Percentiles rank a stretch among this genome's conserved stretches.
phyloP scores from a whole-genome alignment of 2,329 filamentous ascomycete species.

The Phialophora expanda region DNA sequence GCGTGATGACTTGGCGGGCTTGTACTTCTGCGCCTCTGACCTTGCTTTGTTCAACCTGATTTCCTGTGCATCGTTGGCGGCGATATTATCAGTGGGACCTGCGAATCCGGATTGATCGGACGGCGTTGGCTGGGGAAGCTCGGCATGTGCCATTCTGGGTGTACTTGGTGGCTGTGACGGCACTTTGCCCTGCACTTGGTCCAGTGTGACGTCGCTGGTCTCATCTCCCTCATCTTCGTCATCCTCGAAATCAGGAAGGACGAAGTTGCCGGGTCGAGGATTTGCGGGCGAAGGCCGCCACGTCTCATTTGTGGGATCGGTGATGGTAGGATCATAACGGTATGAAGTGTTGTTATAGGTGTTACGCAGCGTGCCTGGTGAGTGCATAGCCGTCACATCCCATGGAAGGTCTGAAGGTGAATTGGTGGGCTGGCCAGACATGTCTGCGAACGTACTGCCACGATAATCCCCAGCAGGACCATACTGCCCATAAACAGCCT shows the following conservation, averaged over 20 bases:
- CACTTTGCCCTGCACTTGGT: constrained; percentile 99
- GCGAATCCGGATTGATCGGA: constrained; percentile 19
- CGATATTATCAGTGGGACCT: constrained; percentile 24
- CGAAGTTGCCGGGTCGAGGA: constrained; percentile 32
- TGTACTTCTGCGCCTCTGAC: constrained; percentile 36
- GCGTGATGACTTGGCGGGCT: constrained; percentile 32
- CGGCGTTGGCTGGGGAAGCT: constrained; percentile 26
- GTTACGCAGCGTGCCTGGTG: constrained; percentile 28
- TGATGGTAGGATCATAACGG: constrained; percentile 26
- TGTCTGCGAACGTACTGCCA: constrained; percentile 34
- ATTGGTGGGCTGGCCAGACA: constrained; percentile 17
- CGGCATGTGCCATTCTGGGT: constrained; percentile 36
- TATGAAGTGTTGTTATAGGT: constrained; percentile 30
- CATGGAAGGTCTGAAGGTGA: constrained; percentile 17
- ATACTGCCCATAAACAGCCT: constrained; percentile 33
- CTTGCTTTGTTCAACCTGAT: constrained; percentile 34
- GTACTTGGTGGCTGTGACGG: constrained; percentile 74
- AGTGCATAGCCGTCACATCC: constrained; percentile 25
- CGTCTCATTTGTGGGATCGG: constrained; percentile 29
- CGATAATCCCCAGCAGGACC: constrained; percentile 33
- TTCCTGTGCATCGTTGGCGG: constrained; percentile 27
- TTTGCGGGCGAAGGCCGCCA: constrained; percentile 34
- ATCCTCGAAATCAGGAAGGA: constrained; percentile 75
- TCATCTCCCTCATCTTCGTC: constrained; percentile 77
- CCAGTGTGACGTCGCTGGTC: constrained; percentile 77